Conservation (phyloP, 768 basidiomycete species). For the Naematelia aurantialba region DNA sequence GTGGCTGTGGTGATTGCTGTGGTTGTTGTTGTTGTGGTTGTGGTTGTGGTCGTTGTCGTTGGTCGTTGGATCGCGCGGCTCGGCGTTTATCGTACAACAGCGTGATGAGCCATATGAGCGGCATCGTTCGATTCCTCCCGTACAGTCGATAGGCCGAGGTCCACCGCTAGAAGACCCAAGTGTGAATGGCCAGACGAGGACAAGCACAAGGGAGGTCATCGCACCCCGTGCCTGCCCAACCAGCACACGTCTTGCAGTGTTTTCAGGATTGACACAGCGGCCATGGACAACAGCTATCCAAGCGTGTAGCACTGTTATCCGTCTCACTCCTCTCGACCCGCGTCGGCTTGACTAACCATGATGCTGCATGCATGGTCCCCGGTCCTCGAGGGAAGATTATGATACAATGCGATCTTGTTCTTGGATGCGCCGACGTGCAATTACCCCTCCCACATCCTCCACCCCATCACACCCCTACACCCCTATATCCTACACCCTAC, state of each 20-base stretch:
- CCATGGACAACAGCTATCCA: not conserved
- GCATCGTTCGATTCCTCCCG: not conserved
- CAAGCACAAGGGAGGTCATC: not conserved
- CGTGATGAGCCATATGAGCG: slow-evolving; percentile 23
- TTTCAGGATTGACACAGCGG: not conserved
- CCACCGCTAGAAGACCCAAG: not conserved
- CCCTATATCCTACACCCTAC: too few relatives aligned
- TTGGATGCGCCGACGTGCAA: too few relatives aligned
- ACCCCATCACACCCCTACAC: too few relatives aligned
- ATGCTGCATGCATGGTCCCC: not conserved
- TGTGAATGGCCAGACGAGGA: not conserved
- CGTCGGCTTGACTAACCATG: not conserved
- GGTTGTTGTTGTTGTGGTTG: too few relatives aligned
- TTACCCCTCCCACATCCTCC: too few relatives aligned
- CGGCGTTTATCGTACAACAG: slow-evolving; percentile 16
- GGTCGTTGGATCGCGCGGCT: slow-evolving; percentile 4
- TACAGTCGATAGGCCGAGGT: not conserved
- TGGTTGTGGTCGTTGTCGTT: too few relatives aligned
- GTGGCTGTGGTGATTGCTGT: too few relatives aligned
- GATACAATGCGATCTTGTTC: not conserved
- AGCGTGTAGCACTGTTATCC: not conserved
- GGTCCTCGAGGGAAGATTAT: not conserved
- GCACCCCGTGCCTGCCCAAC: not conserved
- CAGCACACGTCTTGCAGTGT: not conserved
- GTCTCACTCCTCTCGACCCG: not conserved